These are phyloP conservation scores for Pelargonium myrrhifolium DNA, from an alignment of 441 rosid species.

Conservation along the genomic window DNA sequence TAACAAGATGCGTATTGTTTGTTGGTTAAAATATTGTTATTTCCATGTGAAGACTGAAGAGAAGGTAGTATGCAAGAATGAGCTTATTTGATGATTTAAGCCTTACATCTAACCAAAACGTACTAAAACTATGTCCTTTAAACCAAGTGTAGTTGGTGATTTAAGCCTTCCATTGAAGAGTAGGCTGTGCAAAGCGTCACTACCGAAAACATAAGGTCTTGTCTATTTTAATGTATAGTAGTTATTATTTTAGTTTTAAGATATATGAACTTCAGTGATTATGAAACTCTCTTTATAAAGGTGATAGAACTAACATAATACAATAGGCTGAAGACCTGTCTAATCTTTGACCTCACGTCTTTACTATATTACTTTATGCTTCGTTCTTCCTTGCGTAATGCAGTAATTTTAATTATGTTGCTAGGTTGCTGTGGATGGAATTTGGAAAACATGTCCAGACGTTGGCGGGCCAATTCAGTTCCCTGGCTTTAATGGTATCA, in stretches of 20 bases:
- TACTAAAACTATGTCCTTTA: neutral
- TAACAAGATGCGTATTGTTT: neutral
- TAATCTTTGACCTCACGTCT: neutral
- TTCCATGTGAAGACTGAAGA: neutral
- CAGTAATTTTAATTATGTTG: conserved; percentile 15
- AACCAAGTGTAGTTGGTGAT: neutral
- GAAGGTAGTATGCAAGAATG: neutral
- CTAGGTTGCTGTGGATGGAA: conserved; percentile 96
- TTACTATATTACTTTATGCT: neutral
- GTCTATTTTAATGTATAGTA: neutral
- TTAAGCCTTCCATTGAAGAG: neutral
- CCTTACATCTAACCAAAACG: neutral
- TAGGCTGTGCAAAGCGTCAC: neutral
- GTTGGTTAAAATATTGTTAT: neutral
- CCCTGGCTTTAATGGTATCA: conserved; percentile 81
- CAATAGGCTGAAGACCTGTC: conserved; percentile 3
- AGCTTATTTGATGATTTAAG: neutral
- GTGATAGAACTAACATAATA: neutral
- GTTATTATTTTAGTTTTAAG: neutral
- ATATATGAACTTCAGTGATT: neutral
- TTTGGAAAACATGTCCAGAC: conserved; percentile 80
- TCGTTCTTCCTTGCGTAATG: neutral
- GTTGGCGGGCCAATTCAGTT: conserved; percentile 86
- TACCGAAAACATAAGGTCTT: neutral
- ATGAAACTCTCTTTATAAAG: neutral